These are phyloP conservation scores for Dissoconium aciculare DNA, from an alignment of 2,329 filamentous ascomycete genomes.

Conservation along the genomic window DNA sequence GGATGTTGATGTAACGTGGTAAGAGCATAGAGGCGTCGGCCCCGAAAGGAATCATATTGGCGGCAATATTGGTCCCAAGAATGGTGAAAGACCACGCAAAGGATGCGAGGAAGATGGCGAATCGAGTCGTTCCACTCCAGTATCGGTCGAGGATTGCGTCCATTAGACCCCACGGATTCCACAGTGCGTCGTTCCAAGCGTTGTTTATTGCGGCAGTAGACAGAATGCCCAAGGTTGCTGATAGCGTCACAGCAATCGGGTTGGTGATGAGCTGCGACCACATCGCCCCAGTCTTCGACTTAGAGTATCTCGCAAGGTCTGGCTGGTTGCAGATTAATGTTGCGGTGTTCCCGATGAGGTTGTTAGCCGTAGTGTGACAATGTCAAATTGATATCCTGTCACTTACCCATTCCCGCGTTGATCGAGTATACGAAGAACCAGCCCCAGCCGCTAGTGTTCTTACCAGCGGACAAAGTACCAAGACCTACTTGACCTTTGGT, in stretches of 20 bases:
- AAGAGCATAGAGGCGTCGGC: slow-evolving; percentile 27
- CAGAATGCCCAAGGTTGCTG: slow-evolving; percentile 31
- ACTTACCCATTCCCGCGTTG: slow-evolving; percentile 30
- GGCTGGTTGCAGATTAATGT: slow-evolving; percentile 34
- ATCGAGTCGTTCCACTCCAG: slow-evolving; percentile 23
- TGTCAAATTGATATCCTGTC: no score
- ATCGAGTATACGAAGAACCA: slow-evolving; percentile 31
- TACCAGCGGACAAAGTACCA: slow-evolving; percentile 36
- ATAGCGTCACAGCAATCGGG: slow-evolving; percentile 29
- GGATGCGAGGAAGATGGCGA: slow-evolving; percentile 27
- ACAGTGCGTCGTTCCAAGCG: slow-evolving; percentile 25
- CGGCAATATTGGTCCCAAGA: slow-evolving; percentile 26
- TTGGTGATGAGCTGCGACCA: slow-evolving; percentile 31
- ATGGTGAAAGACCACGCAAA: slow-evolving; percentile 24
- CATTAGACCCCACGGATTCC: slow-evolving; percentile 24
- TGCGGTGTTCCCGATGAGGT: slow-evolving; percentile 27
- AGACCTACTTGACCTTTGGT: slow-evolving; percentile 19
- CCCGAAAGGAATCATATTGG: slow-evolving; percentile 26
- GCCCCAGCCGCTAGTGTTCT: slow-evolving; percentile 17
- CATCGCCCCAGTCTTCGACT: slow-evolving; percentile 26
- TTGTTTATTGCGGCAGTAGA: slow-evolving; percentile 32
- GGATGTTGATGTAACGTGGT: slow-evolving; percentile 36
- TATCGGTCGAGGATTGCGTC: slow-evolving; percentile 22
- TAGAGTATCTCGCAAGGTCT: slow-evolving; percentile 31
- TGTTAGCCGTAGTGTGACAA: no score